These are phyloP conservation scores for Fusarium kyushuense DNA, from an alignment of 2,329 filamentous ascomycete species.

Conservation along the genomic window DNA sequence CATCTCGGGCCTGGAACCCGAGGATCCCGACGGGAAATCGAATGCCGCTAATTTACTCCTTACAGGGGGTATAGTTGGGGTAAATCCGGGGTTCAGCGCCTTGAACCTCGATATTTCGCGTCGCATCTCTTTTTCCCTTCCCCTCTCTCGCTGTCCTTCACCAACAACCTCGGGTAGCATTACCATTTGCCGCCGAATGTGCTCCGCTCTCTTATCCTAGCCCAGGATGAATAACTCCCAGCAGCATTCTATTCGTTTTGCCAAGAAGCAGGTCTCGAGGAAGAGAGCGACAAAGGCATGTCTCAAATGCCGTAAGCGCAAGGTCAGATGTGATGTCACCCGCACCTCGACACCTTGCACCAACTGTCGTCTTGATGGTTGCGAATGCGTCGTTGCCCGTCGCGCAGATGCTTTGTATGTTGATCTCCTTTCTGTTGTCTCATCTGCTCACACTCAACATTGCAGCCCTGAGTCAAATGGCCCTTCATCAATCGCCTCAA, in stretches of 20 bases:
- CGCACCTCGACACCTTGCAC: slow-evolving; percentile 38
- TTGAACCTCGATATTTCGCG: slow-evolving; percentile 8
- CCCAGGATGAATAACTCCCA: slow-evolving; percentile 36
- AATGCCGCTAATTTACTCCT: slow-evolving; percentile 16
- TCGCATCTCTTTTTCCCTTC: not conserved
- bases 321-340: slow-evolving; percentile 43
- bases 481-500: not conserved
- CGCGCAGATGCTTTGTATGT: slow-evolving; percentile 30
- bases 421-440: fast-evolving
- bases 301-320: slow-evolving; percentile 40
- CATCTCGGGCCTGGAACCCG: not conserved
- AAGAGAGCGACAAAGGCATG: slow-evolving; percentile 41
- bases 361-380: slow-evolving; percentile 41
- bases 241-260: slow-evolving; percentile 32
- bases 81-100: slow-evolving; percentile 30
- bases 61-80: slow-evolving; percentile 17
- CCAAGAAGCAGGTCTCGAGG: slow-evolving; percentile 38
- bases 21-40: slow-evolving; percentile 12
- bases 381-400: slow-evolving; percentile 31
- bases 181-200: not conserved
- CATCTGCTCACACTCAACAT: not conserved
- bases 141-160: not conserved
- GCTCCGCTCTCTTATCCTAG: not conserved
- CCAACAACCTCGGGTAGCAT: slow-evolving; percentile 26
- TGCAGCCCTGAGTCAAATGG: slow-evolving; percentile 12